Evolutionary conservation across 2,329 filamentous ascomycete species (phyloP).

Genomic region (Pseudogymnoascus pannorum): DNA sequence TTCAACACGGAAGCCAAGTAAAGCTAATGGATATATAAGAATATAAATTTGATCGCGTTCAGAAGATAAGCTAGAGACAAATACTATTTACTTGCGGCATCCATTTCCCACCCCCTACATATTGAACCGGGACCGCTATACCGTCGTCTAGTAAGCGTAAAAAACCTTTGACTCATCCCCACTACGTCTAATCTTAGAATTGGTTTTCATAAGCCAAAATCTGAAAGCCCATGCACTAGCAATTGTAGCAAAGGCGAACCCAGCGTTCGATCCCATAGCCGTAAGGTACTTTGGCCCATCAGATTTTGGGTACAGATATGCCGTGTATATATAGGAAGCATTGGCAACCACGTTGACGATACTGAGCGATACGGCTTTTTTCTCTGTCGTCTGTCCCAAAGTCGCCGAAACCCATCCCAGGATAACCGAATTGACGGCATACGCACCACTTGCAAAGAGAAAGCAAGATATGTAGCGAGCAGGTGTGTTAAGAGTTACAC

Average conservation of each 20-base stretch:
- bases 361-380: slow-evolving; percentile 18
- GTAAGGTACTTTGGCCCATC: slow-evolving; percentile 29
- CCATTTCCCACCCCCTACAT: not conserved
- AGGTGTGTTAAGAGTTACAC: slow-evolving; percentile 23
- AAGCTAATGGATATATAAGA: not conserved
- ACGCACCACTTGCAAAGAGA: slow-evolving; percentile 27
- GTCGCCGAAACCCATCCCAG: slow-evolving; percentile 21
- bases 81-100: not conserved
- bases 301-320: slow-evolving; percentile 21
- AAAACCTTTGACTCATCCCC: slow-evolving; percentile 12
- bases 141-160: slow-evolving; percentile 15
- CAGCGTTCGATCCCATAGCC: slow-evolving; percentile 27
- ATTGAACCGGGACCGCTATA: not conserved
- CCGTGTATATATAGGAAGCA: slow-evolving; percentile 18
- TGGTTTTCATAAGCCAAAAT: slow-evolving; percentile 28
- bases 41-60: not conserved
- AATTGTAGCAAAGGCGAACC: slow-evolving; percentile 30
- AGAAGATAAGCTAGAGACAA: not conserved
- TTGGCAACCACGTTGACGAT: slow-evolving; percentile 18
- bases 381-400: slow-evolving; percentile 19
- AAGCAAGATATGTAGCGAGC: slow-evolving; percentile 29
- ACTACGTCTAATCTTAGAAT: slow-evolving; percentile 24
- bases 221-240: slow-evolving; percentile 30
- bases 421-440: slow-evolving; percentile 28
- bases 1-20: not conserved